Evolutionary conservation across 129 eudicot species (phyloP).

Genomic region (Kitagawia praeruptora): DNA sequence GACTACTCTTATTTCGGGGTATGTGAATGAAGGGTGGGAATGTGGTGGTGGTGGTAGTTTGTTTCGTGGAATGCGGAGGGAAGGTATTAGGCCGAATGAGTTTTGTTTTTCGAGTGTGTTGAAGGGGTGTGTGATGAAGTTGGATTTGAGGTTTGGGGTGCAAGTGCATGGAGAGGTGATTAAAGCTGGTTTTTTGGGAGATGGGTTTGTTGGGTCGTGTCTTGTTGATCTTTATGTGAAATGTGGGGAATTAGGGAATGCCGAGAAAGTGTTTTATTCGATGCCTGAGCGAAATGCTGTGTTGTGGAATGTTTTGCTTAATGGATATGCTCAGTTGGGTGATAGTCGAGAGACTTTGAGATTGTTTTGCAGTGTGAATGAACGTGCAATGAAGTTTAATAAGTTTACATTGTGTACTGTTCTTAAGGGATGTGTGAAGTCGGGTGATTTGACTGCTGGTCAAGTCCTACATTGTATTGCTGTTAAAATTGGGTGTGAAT

Average conservation of each 20-base stretch:
- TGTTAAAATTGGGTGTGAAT: conserved; percentile 20
- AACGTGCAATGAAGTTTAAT: conserved; percentile 16
- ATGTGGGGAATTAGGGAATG: conserved; percentile 20
- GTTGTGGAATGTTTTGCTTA: conserved; percentile 28
- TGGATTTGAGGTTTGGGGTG: conserved; percentile 18
- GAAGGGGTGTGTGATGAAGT: conserved; percentile 15
- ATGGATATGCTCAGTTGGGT: conserved; percentile 20
- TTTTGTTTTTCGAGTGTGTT: conserved; percentile 16
- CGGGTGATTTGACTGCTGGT: conserved; percentile 11
- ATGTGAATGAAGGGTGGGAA: conserved; percentile 12
- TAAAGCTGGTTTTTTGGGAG: conserved; percentile 13
- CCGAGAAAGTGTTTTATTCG: conserved; percentile 13
- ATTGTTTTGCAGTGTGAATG: conserved; percentile 18
- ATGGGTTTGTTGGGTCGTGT: conserved; percentile 23
- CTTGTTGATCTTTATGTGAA: conserved; percentile 23
- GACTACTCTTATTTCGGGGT: conserved; percentile 23
- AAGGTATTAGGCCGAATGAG: conserved; percentile 18
- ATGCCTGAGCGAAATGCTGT: conserved; percentile 23
- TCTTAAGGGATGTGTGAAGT: conserved; percentile 20
- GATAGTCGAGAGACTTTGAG: conserved; percentile 15
- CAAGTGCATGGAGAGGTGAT: conserved; percentile 23
- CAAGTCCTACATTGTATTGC: conserved; percentile 17
- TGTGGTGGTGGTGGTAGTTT: background rate
- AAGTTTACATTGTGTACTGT: conserved; percentile 19
- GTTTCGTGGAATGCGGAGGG: conserved; percentile 19